phyloP scores from a whole-genome alignment of 805 yeast genomes.

The Suhomyces sp. region DNA sequence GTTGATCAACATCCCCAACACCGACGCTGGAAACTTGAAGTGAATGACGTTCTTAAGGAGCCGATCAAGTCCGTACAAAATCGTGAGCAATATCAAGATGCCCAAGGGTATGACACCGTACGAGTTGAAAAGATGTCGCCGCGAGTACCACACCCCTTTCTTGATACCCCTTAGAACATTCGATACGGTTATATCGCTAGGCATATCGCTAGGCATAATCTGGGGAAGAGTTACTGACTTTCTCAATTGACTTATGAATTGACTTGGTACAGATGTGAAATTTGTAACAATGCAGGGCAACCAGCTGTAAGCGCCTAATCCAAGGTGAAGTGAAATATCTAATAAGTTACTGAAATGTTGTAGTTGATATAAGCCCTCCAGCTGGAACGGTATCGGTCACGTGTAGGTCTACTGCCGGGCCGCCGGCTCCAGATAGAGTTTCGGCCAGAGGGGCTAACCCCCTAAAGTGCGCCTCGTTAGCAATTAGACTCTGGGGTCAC shows the following conservation, averaged over 20 bases:
- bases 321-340: no score
- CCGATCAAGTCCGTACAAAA: conserved; percentile 53
- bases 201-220: background rate
- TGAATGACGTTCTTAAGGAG: conserved; percentile 42
- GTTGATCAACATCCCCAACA: conserved; percentile 62
- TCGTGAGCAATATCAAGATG: conserved; percentile 39
- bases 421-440: background rate
- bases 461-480: background rate
- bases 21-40: conserved; percentile 66
- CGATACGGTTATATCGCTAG: conserved; percentile 14
- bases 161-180: conserved; percentile 15
- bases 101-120: conserved; percentile 51
- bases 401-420: background rate
- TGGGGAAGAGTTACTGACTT: background rate
- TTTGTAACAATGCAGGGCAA: no score
- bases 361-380: background rate
- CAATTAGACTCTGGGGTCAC: background rate
- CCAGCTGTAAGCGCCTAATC: no score
- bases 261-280: no score
- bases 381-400: background rate
- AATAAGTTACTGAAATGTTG: no score
- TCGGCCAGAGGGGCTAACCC: background rate
- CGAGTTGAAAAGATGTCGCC: conserved; percentile 35
- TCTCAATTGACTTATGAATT: no score
- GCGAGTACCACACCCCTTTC: conserved; percentile 33